These are phyloP conservation scores for Naganishia albida DNA, from an alignment of 1,284 basidiomycete species.

Conservation along the genomic window DNA sequence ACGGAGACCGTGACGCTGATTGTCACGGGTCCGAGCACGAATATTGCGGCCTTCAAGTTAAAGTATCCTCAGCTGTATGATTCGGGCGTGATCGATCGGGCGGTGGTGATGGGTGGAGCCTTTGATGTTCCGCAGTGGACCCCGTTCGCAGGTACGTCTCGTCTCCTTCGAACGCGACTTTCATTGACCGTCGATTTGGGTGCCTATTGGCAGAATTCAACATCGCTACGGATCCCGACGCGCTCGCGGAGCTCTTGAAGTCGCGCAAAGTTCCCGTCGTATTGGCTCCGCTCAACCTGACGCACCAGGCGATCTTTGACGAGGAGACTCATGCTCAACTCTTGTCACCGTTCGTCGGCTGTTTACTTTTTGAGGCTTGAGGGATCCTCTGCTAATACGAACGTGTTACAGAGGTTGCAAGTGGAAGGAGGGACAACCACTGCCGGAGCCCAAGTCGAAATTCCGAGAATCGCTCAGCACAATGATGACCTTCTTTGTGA, in stretches of 20 bases:
- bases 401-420: neutral
- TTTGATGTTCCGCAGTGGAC: constrained; percentile 33
- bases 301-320: constrained; percentile 32
- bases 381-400: neutral
- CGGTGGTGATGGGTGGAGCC: constrained; percentile 32
- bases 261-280: constrained; percentile 29
- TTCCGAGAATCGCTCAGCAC: constrained; percentile 30
- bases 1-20: constrained; percentile 27
- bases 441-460: constrained; percentile 22
- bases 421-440: constrained; percentile 19
- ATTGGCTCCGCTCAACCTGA: constrained; percentile 28
- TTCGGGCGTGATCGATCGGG: constrained; percentile 22
- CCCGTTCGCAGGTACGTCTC: constrained; percentile 30
- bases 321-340: constrained; percentile 23
- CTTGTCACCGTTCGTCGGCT: constrained; percentile 31
- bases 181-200: neutral
- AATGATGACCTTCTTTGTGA: constrained; percentile 33
- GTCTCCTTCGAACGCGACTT: neutral
- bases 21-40: constrained; percentile 31
- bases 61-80: constrained; percentile 26
- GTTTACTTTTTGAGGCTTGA: neutral
- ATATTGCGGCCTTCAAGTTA: constrained; percentile 28
- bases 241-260: constrained; percentile 28
- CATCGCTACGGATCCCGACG: constrained; percentile 32
- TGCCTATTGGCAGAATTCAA: constrained; percentile 29